These are phyloP conservation scores for Phyllachora maydis DNA, from an alignment of 2,329 filamentous ascomycete genomes.

Conservation along the genomic window DNA sequence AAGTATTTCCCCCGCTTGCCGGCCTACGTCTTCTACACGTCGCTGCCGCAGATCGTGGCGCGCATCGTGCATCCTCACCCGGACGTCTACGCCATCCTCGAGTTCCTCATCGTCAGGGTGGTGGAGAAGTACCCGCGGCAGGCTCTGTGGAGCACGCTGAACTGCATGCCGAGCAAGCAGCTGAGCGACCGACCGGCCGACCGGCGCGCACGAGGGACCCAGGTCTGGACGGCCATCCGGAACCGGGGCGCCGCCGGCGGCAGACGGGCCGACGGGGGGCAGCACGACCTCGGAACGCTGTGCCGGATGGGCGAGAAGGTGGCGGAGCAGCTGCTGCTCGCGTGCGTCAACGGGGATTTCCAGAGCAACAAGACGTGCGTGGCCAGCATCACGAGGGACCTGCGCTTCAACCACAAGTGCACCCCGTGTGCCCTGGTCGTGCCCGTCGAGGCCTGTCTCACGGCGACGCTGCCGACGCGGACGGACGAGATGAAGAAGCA, in stretches of 20 bases:
- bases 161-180: conserved; percentile 65
- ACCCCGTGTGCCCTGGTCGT: conserved; percentile 76
- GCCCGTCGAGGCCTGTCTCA: conserved; percentile 68
- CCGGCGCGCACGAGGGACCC: conserved; percentile 32
- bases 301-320: conserved; percentile 66
- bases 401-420: conserved; percentile 68
- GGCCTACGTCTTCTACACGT: conserved; percentile 59
- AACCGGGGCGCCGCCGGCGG: conserved; percentile 20
- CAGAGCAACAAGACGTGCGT: conserved; percentile 42
- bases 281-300: conserved; percentile 45
- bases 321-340: conserved; percentile 58
- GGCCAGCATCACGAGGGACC: conserved; percentile 56
- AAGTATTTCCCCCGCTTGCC: conserved; percentile 60
- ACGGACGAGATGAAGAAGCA: conserved; percentile 58
- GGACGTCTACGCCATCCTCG: conserved; percentile 57
- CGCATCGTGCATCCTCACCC: conserved; percentile 74
- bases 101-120: conserved; percentile 70
- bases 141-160: conserved; percentile 76
- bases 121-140: conserved; percentile 75
- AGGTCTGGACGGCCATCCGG: conserved; percentile 28
- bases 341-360: conserved; percentile 60
- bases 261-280: conserved; percentile 28
- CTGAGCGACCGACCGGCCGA: too few species aligned
- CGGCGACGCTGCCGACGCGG: conserved; percentile 55
- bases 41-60: conserved; percentile 86